These are phyloP conservation scores for Chaetomium sp. DNA, from an alignment of 2,329 filamentous ascomycete genomes.

Conservation along the genomic window DNA sequence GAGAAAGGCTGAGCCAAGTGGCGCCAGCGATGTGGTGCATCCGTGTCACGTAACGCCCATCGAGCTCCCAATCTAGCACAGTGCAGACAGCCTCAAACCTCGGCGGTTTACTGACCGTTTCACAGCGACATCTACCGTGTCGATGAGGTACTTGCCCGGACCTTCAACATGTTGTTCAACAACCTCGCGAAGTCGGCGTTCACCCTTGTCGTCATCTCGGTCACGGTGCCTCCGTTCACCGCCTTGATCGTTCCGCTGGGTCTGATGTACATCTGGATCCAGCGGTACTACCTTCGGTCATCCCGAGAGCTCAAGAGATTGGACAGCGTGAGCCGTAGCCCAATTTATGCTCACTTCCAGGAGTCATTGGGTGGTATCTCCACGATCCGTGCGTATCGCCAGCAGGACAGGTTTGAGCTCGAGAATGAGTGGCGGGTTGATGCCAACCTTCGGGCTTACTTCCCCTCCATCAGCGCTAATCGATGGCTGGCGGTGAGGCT, in stretches of 20 bases:
- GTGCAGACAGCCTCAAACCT: slow-evolving; percentile 20
- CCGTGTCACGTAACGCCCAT: slow-evolving; percentile 22
- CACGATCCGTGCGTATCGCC: slow-evolving; percentile 92
- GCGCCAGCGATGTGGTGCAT: slow-evolving; percentile 21
- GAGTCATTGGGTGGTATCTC: slow-evolving; percentile 92
- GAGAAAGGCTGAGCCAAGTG: slow-evolving; percentile 26
- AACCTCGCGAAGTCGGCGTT: slow-evolving; percentile 76
- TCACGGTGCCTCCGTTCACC: slow-evolving; percentile 78
- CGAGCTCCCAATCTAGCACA: slow-evolving; percentile 21
- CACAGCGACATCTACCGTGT: slow-evolving; percentile 74
- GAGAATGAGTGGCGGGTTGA: slow-evolving; percentile 99
- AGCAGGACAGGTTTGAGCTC: slow-evolving; percentile 81
- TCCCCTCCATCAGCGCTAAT: slow-evolving; percentile 91
- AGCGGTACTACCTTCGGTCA: slow-evolving; percentile 94
- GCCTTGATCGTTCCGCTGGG: slow-evolving; percentile 78
- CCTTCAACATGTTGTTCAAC: slow-evolving; percentile 94
- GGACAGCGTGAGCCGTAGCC: slow-evolving; percentile 92
- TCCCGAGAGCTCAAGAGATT: slow-evolving; percentile 95
- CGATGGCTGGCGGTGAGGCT: slow-evolving; percentile 93
- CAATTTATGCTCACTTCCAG: slow-evolving; percentile 98
- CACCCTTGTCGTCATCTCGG: slow-evolving; percentile 82
- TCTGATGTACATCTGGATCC: slow-evolving; percentile 85
- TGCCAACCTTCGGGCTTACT: slow-evolving; percentile 90
- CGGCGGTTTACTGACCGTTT: slow-evolving; percentile 35
- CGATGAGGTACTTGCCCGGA: slow-evolving; percentile 90